Evolutionary conservation across 441 rosid species (phyloP), one percentile per base, ranked within the genome.

Genomic region (Adansonia grandidieri): DNA sequence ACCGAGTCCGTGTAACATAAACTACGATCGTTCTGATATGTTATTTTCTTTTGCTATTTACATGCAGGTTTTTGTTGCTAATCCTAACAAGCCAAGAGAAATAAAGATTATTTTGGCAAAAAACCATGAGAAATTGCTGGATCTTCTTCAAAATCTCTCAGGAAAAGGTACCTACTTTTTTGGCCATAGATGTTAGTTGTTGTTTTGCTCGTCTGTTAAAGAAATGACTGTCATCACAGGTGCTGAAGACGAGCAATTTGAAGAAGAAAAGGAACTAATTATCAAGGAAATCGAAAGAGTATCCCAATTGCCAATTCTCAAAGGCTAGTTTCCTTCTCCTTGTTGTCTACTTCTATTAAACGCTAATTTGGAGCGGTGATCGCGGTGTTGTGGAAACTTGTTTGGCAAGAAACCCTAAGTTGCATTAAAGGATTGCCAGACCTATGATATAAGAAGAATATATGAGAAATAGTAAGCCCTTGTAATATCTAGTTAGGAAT

Each of bases 41-140:
- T 37, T 1, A 9, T 45, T 80, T 14, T 73, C 11, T 61, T 73
- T 54, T 2, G 10, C 5, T 15, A 3, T 68, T 11, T 37, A 10
- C 73, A 8, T 74, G 80, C 85, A 94, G 97, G 93, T 96, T 76
- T 96, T 94, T 85, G 98, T 93, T 68, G 99, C 99, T 40, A 96
- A 96, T 85, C 99, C 98, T 73, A 92, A 92, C 90, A 96, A 96
- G 84, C 98, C 99, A 51, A 88, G 84, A 57, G 97, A 94, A 78
- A 84, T 96, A 54, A 94, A 91, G 78, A 87, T 91, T 84, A 96
- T 96, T 81, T 82, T 96, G 87, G 92, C 94, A 15, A 96, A 89
- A 85, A 93, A 94, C 84, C 92, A 88, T 73, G 96, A 88, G 82
- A 90, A 86, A 62, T 86, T 94, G 86, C 85, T 91, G 73, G 89